Base-by-base conservation (phyloP, 768 basidiomycete species). In the Chiua virens region DNA sequence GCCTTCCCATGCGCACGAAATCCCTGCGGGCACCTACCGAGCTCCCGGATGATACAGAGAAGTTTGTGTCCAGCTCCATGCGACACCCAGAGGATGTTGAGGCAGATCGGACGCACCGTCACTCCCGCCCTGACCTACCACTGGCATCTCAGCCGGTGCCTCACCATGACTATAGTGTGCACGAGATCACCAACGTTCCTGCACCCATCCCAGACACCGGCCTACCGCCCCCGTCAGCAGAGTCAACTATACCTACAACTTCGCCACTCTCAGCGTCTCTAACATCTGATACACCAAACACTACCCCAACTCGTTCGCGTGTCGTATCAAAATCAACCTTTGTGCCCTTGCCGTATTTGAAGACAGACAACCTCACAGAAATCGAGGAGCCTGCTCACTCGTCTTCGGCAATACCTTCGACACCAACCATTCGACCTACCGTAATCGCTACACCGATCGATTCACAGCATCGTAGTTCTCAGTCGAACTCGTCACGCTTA, bases 151-250 rank as follows among this genome's bases (percentile, higher is more conserved):
- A 49, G 34, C 39, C 48, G 22, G 36, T 27, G n/a, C 45, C 57
- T 15, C 53, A 65, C 34, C 52, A 52, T 15, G 61, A 66, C 46
- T 70, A 66, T 28, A 58, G 60, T 20, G 57, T 23, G 30, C 65
- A 67, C 30, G 68, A 70, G 35, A 52, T 68, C 32, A 57, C 53
- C 42, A 49, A 70, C 20, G 64, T 58, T 35, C 64, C 68, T n/a
- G 61, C 54, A 46, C 66, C 66, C 15, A 53, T 59, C 53, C 67
- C 56, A 62, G 69, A 56, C 57, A 71, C 66, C 49, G 70, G 56
- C 53, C 58, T 53, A 53, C 68, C 47, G 56, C 68, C 52, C 45
- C 70, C 53, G 40, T 62, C 59, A 44, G 43, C 30, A 42, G 48
- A 54, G 23, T 41, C 52, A 20, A 42, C 49, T 15, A 53, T 52